Percentiles rank a stretch among this genome's conserved stretches.
Conservation (phyloP, 148 eudicot species). For the Vaccinium darrowii region DNA sequence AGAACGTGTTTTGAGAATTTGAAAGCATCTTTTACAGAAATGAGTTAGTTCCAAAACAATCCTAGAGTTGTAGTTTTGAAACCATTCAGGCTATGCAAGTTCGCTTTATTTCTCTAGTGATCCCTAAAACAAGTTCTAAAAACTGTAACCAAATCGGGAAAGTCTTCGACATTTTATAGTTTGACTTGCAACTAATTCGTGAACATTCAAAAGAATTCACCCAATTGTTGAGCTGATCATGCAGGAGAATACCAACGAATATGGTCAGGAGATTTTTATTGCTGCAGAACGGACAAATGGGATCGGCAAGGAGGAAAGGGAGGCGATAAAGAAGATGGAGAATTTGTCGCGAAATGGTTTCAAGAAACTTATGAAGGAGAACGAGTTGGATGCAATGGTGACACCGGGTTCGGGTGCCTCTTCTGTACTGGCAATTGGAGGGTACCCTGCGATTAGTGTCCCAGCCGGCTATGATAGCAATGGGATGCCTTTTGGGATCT, state of each 20-base stretch:
- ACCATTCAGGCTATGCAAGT: neutral
- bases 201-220: neutral
- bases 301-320: constrained; percentile 22
- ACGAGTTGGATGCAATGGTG: constrained; percentile 39
- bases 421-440: constrained; percentile 41
- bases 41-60: neutral
- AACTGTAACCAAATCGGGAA: neutral
- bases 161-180: neutral
- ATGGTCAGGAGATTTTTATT: constrained; percentile 29
- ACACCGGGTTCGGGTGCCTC: constrained; percentile 20
- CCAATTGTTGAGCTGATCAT: neutral
- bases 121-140: neutral
- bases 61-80: neutral
- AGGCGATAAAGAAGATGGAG: constrained; percentile 15
- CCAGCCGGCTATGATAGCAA: constrained; percentile 37
- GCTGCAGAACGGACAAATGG: constrained; percentile 40
- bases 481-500: constrained; percentile 43
- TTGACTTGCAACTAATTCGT: neutral
- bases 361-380: constrained; percentile 34
- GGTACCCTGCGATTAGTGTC: constrained; percentile 43
- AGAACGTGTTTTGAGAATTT: neutral
- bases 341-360: constrained; percentile 25
- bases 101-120: too few species aligned
- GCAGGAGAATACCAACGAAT: constrained; percentile 31
- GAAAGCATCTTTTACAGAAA: neutral